Evolutionary conservation across 2,329 filamentous ascomycete species (phyloP), one percentile per base, ranked within the genome.

Genomic region (Acephala macrosclerotiorum): DNA sequence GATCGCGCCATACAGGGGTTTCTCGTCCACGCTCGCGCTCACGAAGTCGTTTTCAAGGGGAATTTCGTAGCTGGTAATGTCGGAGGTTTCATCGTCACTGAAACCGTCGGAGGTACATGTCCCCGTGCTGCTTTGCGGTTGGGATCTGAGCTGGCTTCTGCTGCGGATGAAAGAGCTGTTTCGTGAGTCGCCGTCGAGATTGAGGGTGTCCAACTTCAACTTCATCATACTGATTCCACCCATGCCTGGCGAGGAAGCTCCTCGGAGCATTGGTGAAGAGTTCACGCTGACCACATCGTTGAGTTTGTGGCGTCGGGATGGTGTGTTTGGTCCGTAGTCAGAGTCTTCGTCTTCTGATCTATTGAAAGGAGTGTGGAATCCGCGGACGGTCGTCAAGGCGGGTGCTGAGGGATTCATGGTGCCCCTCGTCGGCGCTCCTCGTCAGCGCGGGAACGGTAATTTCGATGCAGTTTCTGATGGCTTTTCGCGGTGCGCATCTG

Each of bases 161-260:
- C 79, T 84, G 70, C 81, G 85, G 22, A 85, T 84, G 73, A 86
- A 81, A 38, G 86, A 88, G 71, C 82, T 86, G 58, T 83, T 83
- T 55, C 85, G 85, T 2, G 87, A 75, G 35, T 76, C 79, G 45
- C 76, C 78, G 68, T 88, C 86, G 16, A 97, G 82, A 74, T 86
- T 92, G 61, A 97, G 81, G 2, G 89, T 88, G 67, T 97, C 94
- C 65, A 97, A 84, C 75, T 96, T 91, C 77, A 90, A 84, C 76
- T 93, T 93, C 74, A 97, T 82, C 73, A 90, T 91, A 74, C 92
- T 92, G 73, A 97, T 94, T 57, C 93, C 94, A 66, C 91, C 90
- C 35, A 89, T 74, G 58, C 81, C 83, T 20, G 86, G 68, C 6
- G 72, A 71, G 18, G 81, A 77, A 29, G 78, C 74, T n/a, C 78